Base-by-base conservation (phyloP, 139 green algal species). In the Closterium sp. region DNA sequence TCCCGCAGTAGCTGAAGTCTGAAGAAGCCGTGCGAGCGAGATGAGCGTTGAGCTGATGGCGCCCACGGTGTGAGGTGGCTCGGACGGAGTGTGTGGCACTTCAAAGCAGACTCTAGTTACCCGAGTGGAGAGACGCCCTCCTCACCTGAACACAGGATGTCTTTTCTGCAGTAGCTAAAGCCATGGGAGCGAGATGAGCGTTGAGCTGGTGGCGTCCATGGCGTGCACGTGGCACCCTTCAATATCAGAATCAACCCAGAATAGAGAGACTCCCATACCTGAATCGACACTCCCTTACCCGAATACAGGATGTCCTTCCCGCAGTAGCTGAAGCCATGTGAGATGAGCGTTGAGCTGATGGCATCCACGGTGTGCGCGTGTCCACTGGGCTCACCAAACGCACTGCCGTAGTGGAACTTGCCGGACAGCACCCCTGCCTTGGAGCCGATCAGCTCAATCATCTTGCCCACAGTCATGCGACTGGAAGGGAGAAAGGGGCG, bases 361-460 rank as follows among this genome's bases (percentile, higher is more conserved):
- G 34, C 66, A 2, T 95, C 93, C 16, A 97, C 93, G 33, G 93
- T 97, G 94, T 98, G 95, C 1, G 96, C 97, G 89, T 97, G 95
- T 33, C 97, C 96, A 33, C 94, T 94, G 31, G 95, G 94, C 95
- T 99, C 97, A 7, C 97, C 97, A 96, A 99, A 99, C 1, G 98
- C 97, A 0, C 97, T 99, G 33, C 98, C 98, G 88, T 98, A 98
- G 89, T 93, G 93, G 81, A 94, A 95, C 33, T 84, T 36, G 64
- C 89, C 91, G 87, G n/a, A 87, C 28, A 93, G 91, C 9, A 98
- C 97, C 19, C 91, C 97, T 1, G 97, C 97, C 95, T 99, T 99
- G 92, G 92, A 95, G 32, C 97, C 98, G 85, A 99, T 93, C 85
- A 99, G 96, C 95, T 99, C 98, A 10, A 99, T 97, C 96, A 99